Evolutionary conservation across 139 green algal species (phyloP).

Genomic region (Diplosphaera chodatii): DNA sequence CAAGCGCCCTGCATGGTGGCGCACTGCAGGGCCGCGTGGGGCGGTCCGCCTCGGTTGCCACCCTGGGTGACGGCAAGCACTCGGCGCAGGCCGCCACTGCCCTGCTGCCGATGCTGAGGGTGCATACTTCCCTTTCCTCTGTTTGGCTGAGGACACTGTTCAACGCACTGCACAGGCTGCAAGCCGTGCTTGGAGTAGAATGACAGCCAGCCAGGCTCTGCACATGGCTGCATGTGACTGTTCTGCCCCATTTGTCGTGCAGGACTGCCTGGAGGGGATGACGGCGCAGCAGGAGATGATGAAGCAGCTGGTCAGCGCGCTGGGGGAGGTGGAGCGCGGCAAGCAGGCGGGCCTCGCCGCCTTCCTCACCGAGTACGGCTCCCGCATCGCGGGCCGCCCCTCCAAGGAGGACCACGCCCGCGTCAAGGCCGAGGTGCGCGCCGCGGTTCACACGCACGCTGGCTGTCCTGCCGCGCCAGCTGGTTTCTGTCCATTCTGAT

Average conservation of each 20-base stretch:
- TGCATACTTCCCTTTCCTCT: background rate
- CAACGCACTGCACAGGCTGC: too few species aligned
- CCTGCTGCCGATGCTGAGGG: background rate
- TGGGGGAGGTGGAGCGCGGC: conserved; percentile 34
- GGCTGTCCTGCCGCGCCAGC: too few species aligned
- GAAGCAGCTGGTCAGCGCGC: conserved; percentile 34
- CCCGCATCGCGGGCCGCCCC: conserved; percentile 1
- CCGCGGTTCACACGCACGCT: too few species aligned
- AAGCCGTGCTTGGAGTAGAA: too few species aligned
- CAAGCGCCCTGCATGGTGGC: too few species aligned
- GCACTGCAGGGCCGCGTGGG: background rate
- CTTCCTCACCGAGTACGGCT: conserved; percentile 30
- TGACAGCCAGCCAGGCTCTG: too few species aligned
- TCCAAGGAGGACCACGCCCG: conserved; percentile 21
- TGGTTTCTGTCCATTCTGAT: too few species aligned
- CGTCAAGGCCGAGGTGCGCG: conserved; percentile 20
- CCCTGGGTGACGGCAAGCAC: background rate
- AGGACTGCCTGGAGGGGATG: conserved; percentile 54
- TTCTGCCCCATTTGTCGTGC: conserved; percentile 32
- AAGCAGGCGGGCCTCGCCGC: conserved; percentile 35
- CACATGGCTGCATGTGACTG: too few species aligned
- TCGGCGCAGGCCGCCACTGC: background rate
- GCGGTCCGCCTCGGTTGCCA: background rate
- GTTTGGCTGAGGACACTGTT: too few species aligned
- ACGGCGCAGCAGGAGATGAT: conserved; percentile 34